Conservation (phyloP, 2,329 filamentous ascomycete species). For the Monilinia laxa region DNA sequence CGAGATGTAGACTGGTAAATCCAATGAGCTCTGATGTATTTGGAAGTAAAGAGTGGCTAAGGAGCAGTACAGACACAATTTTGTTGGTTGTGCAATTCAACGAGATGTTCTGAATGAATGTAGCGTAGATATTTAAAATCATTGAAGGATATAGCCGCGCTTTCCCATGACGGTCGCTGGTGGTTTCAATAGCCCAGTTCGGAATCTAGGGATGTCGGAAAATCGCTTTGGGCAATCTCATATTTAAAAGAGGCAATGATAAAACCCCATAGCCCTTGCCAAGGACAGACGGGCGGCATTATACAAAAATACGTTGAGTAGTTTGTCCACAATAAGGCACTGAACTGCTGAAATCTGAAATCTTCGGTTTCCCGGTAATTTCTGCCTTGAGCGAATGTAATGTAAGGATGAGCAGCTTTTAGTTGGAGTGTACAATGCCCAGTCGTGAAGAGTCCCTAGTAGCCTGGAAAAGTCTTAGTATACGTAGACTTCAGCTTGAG, state of each 20-base stretch:
- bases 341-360: conserved; percentile 1
- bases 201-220: background rate
- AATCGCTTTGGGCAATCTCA: background rate
- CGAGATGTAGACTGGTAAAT: background rate
- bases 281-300: background rate
- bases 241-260: too few species aligned
- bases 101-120: background rate
- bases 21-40: background rate
- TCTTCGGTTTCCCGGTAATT: background rate
- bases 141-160: background rate
- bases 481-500: background rate
- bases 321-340: background rate
- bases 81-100: background rate
- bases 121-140: background rate
- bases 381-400: background rate
- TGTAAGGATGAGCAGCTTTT: background rate
- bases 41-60: background rate
- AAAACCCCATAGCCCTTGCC: too few species aligned
- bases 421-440: background rate
- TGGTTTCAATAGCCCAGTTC: background rate
- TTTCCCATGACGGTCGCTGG: background rate
- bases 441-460: background rate
- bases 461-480: background rate
- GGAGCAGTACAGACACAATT: conserved; percentile 6
- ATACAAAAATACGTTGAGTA: conserved; percentile 1